These are phyloP conservation scores for Comarum palustre DNA, from an alignment of 306 rosid species.

Conservation along the genomic window DNA sequence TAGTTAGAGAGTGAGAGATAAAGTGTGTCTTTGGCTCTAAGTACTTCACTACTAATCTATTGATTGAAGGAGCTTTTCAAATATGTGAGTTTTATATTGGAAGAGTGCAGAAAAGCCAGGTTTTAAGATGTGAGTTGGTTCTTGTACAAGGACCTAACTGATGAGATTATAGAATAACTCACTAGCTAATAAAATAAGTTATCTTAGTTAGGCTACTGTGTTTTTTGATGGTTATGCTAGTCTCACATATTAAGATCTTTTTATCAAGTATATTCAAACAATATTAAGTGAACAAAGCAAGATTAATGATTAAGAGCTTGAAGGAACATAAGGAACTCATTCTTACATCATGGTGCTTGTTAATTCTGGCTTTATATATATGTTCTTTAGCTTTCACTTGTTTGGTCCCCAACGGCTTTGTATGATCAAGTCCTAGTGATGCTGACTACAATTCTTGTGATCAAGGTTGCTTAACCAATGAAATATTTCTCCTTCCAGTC, in stretches of 20 bases:
- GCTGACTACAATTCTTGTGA: conserved; percentile 12
- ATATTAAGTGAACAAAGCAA: neutral
- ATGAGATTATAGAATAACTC: neutral
- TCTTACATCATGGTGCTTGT: conserved; percentile 15
- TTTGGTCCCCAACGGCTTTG: neutral
- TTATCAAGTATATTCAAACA: neutral
- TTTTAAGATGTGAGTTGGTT: conserved; percentile 39
- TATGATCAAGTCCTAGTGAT: conserved; percentile 18
- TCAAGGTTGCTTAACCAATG: conserved; percentile 24
- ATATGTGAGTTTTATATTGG: conserved; percentile 10
- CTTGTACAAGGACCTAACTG: conserved; percentile 23
- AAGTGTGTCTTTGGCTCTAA: conserved; percentile 29
- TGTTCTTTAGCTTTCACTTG: neutral
- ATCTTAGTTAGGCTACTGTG: neutral
- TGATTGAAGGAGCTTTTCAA: conserved; percentile 22
- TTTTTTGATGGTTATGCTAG: neutral
- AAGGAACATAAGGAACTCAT: neutral
- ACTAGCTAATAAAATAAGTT: neutral
- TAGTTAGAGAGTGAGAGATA: neutral
- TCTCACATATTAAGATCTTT: neutral
- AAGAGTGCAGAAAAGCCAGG: conserved; percentile 50
- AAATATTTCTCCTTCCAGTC: neutral
- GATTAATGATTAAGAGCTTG: neutral
- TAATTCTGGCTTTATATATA: neutral
- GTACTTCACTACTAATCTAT: conserved; percentile 16